Percentiles rank a stretch among this genome's conserved stretches.
phyloP scores from a whole-genome alignment of 192 early-diverging fungal genomes.

The Coemansia sp. region DNA sequence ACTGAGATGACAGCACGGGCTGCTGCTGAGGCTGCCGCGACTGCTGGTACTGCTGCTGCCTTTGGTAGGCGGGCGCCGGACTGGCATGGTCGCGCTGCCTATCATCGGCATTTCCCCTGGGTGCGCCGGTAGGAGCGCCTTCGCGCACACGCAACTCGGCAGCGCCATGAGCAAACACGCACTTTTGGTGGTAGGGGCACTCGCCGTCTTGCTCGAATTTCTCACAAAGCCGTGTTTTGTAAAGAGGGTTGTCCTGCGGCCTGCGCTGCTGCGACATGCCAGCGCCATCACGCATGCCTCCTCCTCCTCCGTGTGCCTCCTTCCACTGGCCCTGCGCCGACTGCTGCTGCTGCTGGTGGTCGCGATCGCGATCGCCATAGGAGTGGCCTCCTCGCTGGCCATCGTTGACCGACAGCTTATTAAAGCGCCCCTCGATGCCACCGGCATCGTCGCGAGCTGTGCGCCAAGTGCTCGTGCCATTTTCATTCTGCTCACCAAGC shows the following conservation, averaged over 20 bases:
- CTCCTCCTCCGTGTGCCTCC: neutral
- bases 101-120: slow-evolving; percentile 13
- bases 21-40: slow-evolving; percentile 13
- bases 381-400: slow-evolving; percentile 12
- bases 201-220: slow-evolving; percentile 83
- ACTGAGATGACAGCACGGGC: slow-evolving; percentile 11
- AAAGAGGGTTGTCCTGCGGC: slow-evolving; percentile 72
- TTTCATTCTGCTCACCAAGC: neutral
- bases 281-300: slow-evolving; percentile 4
- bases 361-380: slow-evolving; percentile 16
- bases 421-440: slow-evolving; percentile 30
- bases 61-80: neutral
- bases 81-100: slow-evolving; percentile 18
- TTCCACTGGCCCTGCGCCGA: slow-evolving; percentile 1
- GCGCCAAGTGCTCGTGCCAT: slow-evolving; percentile 22
- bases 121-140: slow-evolving; percentile 16
- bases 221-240: slow-evolving; percentile 88
- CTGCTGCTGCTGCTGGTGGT: slow-evolving; percentile 26
- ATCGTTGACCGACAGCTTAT: slow-evolving; percentile 21
- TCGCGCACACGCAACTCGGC: slow-evolving; percentile 62
- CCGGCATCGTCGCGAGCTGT: slow-evolving; percentile 15
- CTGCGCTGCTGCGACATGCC: slow-evolving; percentile 37
- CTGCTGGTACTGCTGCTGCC: slow-evolving; percentile 10
- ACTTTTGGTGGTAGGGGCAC: slow-evolving; percentile 92
- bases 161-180: slow-evolving; percentile 85